Conservation (phyloP, 805 yeast genomes). For the Wickerhamomyces sydowiorum region DNA sequence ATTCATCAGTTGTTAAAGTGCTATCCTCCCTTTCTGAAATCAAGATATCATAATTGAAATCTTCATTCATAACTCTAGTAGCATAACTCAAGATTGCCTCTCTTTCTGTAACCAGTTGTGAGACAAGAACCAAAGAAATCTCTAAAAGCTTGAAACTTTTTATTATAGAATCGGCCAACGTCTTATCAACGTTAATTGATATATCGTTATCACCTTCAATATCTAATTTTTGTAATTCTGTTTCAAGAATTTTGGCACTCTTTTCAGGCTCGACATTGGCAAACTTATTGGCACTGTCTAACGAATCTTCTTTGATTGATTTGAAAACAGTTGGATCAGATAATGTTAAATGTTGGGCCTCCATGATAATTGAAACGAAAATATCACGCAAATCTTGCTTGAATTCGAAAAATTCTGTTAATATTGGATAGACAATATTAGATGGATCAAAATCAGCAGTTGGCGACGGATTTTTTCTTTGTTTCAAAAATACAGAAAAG, state of each 20-base stretch:
- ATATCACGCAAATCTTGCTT: constrained; percentile 70
- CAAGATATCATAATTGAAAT: constrained; percentile 54
- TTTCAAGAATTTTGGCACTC: constrained; percentile 41
- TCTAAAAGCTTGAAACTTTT: constrained; percentile 30
- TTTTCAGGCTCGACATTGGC: constrained; percentile 36
- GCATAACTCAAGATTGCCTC: constrained; percentile 67
- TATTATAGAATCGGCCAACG: constrained; percentile 25
- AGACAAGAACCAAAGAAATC: constrained; percentile 34
- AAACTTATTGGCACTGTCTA: constrained; percentile 29
- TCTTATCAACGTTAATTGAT: constrained; percentile 25
- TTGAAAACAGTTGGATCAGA: constrained; percentile 72
- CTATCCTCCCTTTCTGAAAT: constrained; percentile 39
- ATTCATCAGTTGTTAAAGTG: constrained; percentile 18
- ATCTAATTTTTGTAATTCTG: constrained; percentile 40
- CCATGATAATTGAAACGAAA: constrained; percentile 53
- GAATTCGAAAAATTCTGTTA: constrained; percentile 66
- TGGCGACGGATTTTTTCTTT: constrained; percentile 7
- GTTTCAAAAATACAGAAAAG: constrained; percentile 42
- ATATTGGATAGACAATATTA: constrained; percentile 26
- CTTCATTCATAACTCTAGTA: constrained; percentile 72
- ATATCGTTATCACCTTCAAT: constrained; percentile 34
- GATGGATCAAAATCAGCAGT: constrained; percentile 19
- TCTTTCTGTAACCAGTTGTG: constrained; percentile 62
- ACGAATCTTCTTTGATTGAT: constrained; percentile 48
- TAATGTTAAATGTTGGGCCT: constrained; percentile 62